Evolutionary conservation across 1,284 basidiomycete genomes (phyloP).

Genomic region (Peniophora sp.): DNA sequence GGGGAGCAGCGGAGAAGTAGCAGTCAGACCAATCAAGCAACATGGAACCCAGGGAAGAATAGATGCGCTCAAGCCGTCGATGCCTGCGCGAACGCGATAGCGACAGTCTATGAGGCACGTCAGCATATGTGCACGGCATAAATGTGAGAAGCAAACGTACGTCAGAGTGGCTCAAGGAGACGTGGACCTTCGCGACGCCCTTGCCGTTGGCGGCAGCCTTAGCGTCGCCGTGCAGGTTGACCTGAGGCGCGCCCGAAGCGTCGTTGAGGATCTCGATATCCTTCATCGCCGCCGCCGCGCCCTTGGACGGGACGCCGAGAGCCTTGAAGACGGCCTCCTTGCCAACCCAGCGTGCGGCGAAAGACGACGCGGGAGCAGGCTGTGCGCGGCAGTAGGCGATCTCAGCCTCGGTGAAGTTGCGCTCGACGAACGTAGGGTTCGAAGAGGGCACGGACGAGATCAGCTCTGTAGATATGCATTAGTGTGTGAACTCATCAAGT

Average conservation of each 20-base stretch:
- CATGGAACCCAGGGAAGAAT: too few species aligned
- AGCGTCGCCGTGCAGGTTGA: slow-evolving; percentile 81
- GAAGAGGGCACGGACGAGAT: slow-evolving; percentile 89
- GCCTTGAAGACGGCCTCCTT: slow-evolving; percentile 99
- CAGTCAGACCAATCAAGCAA: too few species aligned
- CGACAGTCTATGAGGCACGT: slow-evolving; percentile 47
- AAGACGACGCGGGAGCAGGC: slow-evolving; percentile 82
- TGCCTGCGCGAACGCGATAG: slow-evolving; percentile 78
- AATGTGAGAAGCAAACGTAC: slow-evolving; percentile 33
- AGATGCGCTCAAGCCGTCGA: slow-evolving; percentile 23
- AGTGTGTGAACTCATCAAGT: slow-evolving; percentile 9
- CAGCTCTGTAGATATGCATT: slow-evolving; percentile 56
- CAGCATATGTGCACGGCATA: slow-evolving; percentile 13
- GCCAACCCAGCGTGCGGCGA: slow-evolving; percentile 94
- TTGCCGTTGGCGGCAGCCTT: slow-evolving; percentile 65
- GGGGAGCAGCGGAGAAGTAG: not conserved
- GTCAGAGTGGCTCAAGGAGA: slow-evolving; percentile 91
- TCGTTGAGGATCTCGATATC: slow-evolving; percentile 93
- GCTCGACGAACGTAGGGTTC: slow-evolving; percentile 82
- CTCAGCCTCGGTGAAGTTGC: slow-evolving; percentile 93
- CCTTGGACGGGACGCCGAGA: slow-evolving; percentile 86
- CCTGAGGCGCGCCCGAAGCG: slow-evolving; percentile 60
- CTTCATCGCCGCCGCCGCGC: slow-evolving; percentile 88
- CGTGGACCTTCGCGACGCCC: slow-evolving; percentile 67
- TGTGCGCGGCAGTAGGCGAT: slow-evolving; percentile 84